These are phyloP conservation scores for Sporothrix luriei DNA, from an alignment of 2,329 filamentous ascomycete species.

Conservation along the genomic window DNA sequence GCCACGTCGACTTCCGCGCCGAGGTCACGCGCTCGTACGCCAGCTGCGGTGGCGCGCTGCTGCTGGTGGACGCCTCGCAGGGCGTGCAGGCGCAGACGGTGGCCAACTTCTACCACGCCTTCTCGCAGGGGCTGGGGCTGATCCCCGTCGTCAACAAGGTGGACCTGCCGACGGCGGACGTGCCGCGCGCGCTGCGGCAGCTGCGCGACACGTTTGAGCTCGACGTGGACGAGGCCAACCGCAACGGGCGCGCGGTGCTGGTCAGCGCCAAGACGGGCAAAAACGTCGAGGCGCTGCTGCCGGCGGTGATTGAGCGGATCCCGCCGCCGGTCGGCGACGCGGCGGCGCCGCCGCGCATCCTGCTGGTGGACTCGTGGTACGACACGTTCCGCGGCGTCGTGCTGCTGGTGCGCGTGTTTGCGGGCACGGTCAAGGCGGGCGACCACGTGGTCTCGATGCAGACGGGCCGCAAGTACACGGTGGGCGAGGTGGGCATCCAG, in stretches of 20 bases:
- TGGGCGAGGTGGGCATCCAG: constrained; percentile 96
- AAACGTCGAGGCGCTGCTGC: constrained; percentile 81
- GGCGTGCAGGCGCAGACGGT: constrained; percentile 97
- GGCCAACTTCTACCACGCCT: constrained; percentile 97
- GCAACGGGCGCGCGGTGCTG: constrained; percentile 54
- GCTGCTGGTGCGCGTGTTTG: constrained; percentile 85
- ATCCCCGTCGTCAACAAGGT: constrained; percentile 97
- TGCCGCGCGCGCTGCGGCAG: constrained; percentile 82
- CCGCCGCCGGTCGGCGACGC: constrained; percentile 76
- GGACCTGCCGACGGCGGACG: constrained; percentile 85
- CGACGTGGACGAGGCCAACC: constrained; percentile 65
- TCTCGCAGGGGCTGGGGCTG: constrained; percentile 82
- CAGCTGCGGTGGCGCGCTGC: constrained; percentile 86
- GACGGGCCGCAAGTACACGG: constrained; percentile 84
- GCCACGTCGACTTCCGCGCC: constrained; percentile 95
- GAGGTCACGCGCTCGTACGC: constrained; percentile 96
- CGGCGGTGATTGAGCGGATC: constrained; percentile 81
- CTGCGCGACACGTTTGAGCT: constrained; percentile 86
- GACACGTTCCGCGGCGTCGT: constrained; percentile 94
- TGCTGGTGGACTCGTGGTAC: constrained; percentile 98
- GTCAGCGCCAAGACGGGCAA: constrained; percentile 94
- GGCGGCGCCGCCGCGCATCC: constrained; percentile 70
- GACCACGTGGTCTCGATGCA: constrained; percentile 86
- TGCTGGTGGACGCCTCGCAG: constrained; percentile 94
- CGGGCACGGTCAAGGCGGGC: constrained; percentile 79